Percentiles rank a stretch among this genome's conserved stretches.
phyloP scores from a whole-genome alignment of 2,329 filamentous ascomycete species.

The Epichloe hybrida region DNA sequence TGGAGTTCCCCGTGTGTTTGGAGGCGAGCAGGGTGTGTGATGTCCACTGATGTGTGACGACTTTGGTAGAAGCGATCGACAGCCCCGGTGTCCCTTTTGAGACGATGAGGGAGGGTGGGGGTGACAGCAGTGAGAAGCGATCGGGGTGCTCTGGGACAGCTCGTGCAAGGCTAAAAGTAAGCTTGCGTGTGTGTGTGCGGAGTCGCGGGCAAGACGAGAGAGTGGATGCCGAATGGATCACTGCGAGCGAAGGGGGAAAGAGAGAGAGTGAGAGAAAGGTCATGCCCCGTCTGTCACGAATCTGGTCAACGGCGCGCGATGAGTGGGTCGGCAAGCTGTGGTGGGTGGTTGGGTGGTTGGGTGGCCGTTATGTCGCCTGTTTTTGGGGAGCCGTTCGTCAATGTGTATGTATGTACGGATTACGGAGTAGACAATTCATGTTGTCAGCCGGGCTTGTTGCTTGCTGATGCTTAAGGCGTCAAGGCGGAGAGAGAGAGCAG shows the following conservation, averaged over 20 bases:
- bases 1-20: conserved; percentile 22
- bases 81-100: conserved; percentile 36
- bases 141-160: conserved; percentile 6
- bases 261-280: background rate
- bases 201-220: background rate
- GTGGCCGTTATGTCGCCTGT: too few relatives aligned
- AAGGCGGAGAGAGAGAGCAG: background rate
- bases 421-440: too few relatives aligned
- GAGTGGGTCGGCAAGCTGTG: too few relatives aligned
- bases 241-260: background rate
- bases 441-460: background rate
- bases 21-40: conserved; percentile 28
- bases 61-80: conserved; percentile 40
- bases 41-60: conserved; percentile 44
- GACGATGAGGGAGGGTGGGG: conserved; percentile 21
- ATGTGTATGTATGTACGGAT: background rate
- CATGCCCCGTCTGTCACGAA: background rate
- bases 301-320: background rate
- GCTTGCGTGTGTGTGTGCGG: background rate
- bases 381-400: background rate
- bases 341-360: too few relatives aligned
- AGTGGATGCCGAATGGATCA: background rate
- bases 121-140: conserved; percentile 22
- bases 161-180: conserved; percentile 8
- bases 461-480: background rate